Percentiles rank a stretch among this genome's conserved stretches.
Evolutionary conservation across 202 grass and related monocot genomes (phyloP).

Genomic region (Saccharum hybrid): DNA sequence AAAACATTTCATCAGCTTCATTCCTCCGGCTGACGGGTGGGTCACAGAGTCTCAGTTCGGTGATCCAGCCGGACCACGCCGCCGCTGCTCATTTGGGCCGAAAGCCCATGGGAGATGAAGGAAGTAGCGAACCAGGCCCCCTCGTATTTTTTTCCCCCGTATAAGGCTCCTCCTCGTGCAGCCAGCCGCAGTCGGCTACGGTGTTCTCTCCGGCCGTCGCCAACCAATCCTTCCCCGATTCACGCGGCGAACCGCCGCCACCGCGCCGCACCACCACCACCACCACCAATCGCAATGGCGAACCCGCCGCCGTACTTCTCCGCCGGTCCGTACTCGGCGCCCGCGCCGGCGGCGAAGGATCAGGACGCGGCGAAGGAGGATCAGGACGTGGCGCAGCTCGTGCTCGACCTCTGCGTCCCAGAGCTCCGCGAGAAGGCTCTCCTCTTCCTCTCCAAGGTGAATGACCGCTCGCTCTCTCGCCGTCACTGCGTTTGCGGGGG

Average conservation of each 20-base stretch:
- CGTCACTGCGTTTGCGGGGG: background rate
- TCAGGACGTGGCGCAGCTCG: conserved; percentile 74
- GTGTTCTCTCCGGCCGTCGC: background rate
- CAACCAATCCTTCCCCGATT: background rate
- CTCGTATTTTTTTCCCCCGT: too few species aligned
- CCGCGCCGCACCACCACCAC: background rate
- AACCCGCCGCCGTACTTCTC: conserved; percentile 60
- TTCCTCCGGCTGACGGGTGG: too few species aligned
- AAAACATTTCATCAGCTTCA: too few species aligned
- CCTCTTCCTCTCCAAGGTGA: conserved; percentile 76
- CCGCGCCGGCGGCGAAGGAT: conserved; percentile 49
- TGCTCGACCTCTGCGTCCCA: conserved; percentile 77
- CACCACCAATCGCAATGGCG: conserved; percentile 47
- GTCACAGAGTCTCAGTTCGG: too few species aligned
- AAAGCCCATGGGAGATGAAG: too few species aligned
- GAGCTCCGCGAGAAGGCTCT: conserved; percentile 81
- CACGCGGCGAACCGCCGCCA: conserved; percentile 12
- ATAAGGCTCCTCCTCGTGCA: background rate
- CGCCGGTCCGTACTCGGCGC: conserved; percentile 33
- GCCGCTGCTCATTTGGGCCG: too few species aligned
- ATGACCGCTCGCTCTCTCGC: background rate
- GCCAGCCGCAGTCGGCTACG: background rate
- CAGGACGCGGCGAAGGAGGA: conserved; percentile 57
- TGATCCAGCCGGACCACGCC: too few species aligned
- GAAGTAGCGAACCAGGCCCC: background rate